phyloP scores from a whole-genome alignment of 73 alveolate species.

The Tetrahymena malaccensis region DNA sequence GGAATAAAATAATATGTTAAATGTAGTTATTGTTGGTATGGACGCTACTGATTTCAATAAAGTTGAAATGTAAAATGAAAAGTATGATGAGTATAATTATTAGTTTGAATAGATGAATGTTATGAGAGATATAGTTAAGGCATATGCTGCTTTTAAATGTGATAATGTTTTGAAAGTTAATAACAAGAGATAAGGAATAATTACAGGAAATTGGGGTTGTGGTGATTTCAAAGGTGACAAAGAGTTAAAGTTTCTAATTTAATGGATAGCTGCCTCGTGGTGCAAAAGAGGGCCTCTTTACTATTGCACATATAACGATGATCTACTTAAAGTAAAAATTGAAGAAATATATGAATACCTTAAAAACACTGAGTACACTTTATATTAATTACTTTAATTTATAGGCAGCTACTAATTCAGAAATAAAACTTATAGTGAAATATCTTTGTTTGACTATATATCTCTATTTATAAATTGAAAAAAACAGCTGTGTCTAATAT shows the following conservation, averaged over 20 bases:
- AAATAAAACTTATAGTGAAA: not conserved
- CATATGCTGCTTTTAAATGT: slow-evolving; percentile 41
- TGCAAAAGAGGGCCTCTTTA: slow-evolving; percentile 10
- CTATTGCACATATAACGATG: not conserved
- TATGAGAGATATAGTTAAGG: slow-evolving; percentile 62
- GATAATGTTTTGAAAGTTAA: not conserved
- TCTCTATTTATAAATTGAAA: not conserved
- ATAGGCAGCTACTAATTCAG: not conserved
- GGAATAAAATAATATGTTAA: not conserved
- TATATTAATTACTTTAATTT: not conserved
- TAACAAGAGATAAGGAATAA: slow-evolving; percentile 20
- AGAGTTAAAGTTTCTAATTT: slow-evolving; percentile 53
- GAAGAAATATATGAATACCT: not conserved
- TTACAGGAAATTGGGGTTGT: slow-evolving; percentile 86
- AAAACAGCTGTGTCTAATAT: too few relatives aligned
- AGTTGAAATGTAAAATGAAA: not conserved
- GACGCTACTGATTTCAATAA: not conserved
- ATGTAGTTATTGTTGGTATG: not conserved
- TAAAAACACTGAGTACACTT: not conserved
- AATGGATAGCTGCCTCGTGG: slow-evolving; percentile 66
- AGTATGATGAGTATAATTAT: not conserved
- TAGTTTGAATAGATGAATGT: slow-evolving; percentile 9
- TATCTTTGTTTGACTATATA: not conserved
- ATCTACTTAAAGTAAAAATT: not conserved
- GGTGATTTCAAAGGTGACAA: slow-evolving; percentile 68